These are phyloP conservation scores for Agrocybe praecox DNA, from an alignment of 768 basidiomycete genomes.

Conservation along the genomic window DNA sequence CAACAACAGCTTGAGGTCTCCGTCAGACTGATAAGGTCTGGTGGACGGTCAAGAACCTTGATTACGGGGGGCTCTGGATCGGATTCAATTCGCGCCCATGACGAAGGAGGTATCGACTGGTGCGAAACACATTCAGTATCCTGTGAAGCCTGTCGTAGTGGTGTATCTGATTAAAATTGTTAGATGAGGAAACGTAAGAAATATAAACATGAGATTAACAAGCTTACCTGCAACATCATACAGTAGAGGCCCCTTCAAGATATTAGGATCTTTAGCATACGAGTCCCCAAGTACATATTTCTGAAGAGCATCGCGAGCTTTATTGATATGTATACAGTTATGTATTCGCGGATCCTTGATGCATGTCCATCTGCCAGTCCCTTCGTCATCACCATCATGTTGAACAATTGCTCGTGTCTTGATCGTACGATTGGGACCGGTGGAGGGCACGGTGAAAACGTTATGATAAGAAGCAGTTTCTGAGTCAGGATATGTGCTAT, in stretches of 20 bases:
- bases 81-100: constrained; percentile 10
- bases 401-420: constrained; percentile 11
- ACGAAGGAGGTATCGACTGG: constrained; percentile 7
- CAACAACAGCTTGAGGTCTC: background rate
- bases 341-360: too few relatives aligned
- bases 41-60: background rate
- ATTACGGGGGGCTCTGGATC: constrained; percentile 5
- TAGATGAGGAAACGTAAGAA: background rate
- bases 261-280: too few relatives aligned
- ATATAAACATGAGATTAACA: background rate
- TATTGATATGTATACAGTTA: too few relatives aligned
- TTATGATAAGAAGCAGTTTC: background rate
- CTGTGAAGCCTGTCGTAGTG: background rate
- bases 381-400: constrained; percentile 4
- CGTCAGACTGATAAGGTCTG: background rate
- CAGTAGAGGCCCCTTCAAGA: too few relatives aligned
- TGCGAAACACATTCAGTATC: constrained; percentile 9
- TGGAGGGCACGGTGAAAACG: constrained; percentile 5
- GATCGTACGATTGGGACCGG: background rate
- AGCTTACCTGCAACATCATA: background rate
- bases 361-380: constrained; percentile 12
- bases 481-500: background rate
- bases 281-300: too few relatives aligned
- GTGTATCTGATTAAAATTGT: constrained; percentile 2
- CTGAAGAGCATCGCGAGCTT: too few relatives aligned